Evolutionary conservation across 1,139 yeast genomes (phyloP).

Genomic region (Wickerhamiella infanticola): DNA sequence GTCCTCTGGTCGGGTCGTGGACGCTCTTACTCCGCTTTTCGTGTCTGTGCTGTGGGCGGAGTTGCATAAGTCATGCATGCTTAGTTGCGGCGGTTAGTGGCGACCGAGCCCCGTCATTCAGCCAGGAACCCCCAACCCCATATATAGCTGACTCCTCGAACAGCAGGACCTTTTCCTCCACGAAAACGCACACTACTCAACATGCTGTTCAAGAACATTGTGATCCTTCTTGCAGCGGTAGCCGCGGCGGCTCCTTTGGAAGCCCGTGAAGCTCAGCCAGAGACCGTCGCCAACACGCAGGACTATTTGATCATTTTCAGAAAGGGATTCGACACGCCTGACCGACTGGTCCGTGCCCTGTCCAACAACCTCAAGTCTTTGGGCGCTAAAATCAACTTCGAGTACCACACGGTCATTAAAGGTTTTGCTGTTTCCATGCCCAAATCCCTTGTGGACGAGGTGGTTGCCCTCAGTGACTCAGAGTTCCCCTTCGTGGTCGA

Average conservation of each 20-base stretch:
- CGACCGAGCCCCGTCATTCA: too few relatives aligned
- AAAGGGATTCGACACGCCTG: slow-evolving; percentile 24
- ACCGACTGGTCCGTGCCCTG: slow-evolving; percentile 20
- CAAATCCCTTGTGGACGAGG: slow-evolving; percentile 16
- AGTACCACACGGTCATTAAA: slow-evolving; percentile 26
- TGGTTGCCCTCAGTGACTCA: slow-evolving; percentile 14
- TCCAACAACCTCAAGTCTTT: slow-evolving; percentile 21
- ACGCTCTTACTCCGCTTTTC: too few relatives aligned
- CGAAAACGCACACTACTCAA: not conserved
- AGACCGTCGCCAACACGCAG: not conserved
- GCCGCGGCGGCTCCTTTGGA: not conserved
- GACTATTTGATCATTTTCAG: slow-evolving; percentile 23
- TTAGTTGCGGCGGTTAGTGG: too few relatives aligned
- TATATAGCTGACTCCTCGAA: too few relatives aligned
- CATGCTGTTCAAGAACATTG: not conserved
- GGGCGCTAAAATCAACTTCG: slow-evolving; percentile 28
- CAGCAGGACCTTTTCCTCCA: too few relatives aligned
- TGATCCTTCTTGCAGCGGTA: not conserved
- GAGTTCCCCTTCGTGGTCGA: slow-evolving; percentile 29
- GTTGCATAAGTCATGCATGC: too few relatives aligned
- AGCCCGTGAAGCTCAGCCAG: not conserved
- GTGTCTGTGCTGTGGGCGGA: too few relatives aligned
- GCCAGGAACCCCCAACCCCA: too few relatives aligned
- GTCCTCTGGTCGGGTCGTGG: too few relatives aligned
- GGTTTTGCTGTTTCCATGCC: slow-evolving; percentile 29